These are phyloP conservation scores for Bombardia bombarda DNA, from an alignment of 495 filamentous ascomycete species.

Conservation along the genomic window DNA sequence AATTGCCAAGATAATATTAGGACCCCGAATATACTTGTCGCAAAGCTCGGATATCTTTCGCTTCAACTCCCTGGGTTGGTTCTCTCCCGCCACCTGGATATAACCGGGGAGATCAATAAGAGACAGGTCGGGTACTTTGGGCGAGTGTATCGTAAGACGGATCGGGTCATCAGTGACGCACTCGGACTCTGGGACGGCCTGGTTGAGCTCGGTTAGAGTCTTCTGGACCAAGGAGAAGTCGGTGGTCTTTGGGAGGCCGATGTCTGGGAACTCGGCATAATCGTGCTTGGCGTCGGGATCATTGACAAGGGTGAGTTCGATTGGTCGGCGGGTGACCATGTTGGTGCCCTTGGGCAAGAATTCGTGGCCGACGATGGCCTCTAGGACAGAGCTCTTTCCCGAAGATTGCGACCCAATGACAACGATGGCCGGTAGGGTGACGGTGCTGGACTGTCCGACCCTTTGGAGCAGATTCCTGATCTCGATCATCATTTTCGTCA, in stretches of 20 bases:
- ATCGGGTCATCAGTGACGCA: slow-evolving; percentile 97
- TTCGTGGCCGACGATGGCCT: slow-evolving; percentile 96
- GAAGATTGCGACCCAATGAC: slow-evolving; percentile 98
- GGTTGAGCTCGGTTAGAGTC: slow-evolving; percentile 89
- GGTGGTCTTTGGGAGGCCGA: slow-evolving; percentile 82
- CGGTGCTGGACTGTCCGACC: slow-evolving; percentile 79
- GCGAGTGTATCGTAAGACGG: slow-evolving; percentile 88
- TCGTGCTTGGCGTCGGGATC: slow-evolving; percentile 84
- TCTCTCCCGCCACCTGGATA: slow-evolving; percentile 85
- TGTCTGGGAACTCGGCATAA: slow-evolving; percentile 92
- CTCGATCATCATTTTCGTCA: slow-evolving; percentile 99
- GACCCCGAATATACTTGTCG: slow-evolving; percentile 94
- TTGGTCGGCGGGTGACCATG: slow-evolving; percentile 95
- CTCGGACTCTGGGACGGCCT: slow-evolving; percentile 79
- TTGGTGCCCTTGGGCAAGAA: slow-evolving; percentile 96
- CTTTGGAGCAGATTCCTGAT: slow-evolving; percentile 84
- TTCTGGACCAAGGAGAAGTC: slow-evolving; percentile 91
- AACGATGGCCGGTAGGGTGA: slow-evolving; percentile 91
- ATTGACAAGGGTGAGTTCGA: slow-evolving; percentile 94
- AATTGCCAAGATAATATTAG: slow-evolving; percentile 94
- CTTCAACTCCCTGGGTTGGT: slow-evolving; percentile 88
- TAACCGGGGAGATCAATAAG: slow-evolving; percentile 96
- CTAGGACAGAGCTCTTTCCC: slow-evolving; percentile 94
- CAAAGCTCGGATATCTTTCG: slow-evolving; percentile 94
- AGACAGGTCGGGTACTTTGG: slow-evolving; percentile 90